These are phyloP conservation scores for Phytopythium ostracodes DNA, from an alignment of 352 stramenopile species.

Conservation along the genomic window DNA sequence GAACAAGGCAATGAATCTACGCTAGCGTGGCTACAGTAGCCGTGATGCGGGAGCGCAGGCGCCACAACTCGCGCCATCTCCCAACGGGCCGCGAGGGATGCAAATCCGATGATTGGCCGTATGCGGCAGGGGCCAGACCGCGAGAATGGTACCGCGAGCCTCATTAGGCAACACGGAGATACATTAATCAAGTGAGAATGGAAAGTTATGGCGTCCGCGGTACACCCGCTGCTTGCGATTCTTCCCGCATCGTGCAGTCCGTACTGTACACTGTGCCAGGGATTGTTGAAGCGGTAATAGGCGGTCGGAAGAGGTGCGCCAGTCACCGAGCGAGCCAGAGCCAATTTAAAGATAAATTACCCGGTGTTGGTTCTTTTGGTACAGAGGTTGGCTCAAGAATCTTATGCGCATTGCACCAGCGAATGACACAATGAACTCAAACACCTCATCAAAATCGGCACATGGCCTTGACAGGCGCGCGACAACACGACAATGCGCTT, in stretches of 20 bases:
- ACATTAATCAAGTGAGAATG: neutral
- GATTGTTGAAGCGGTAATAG: conserved; percentile 7
- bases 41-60: too few relatives aligned
- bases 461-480: neutral
- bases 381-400: neutral
- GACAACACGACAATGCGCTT: neutral
- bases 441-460: conserved; percentile 2
- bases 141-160: neutral
- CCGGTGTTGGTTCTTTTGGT: neutral
- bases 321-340: neutral
- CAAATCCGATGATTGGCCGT: neutral
- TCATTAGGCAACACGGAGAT: neutral
- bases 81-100: too few relatives aligned
- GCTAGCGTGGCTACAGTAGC: too few relatives aligned
- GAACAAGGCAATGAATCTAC: too few relatives aligned
- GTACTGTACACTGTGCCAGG: neutral
- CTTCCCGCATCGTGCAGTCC: neutral
- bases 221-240: neutral
- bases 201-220: neutral
- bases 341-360: too few relatives aligned
- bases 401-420: neutral
- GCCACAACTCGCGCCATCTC: too few relatives aligned
- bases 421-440: neutral
- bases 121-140: neutral
- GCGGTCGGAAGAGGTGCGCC: neutral